Evolutionary conservation across 2,329 filamentous ascomycete genomes (phyloP), one percentile per base, ranked within the genome.

Genomic region (Ophiostoma tasmaniense): DNA sequence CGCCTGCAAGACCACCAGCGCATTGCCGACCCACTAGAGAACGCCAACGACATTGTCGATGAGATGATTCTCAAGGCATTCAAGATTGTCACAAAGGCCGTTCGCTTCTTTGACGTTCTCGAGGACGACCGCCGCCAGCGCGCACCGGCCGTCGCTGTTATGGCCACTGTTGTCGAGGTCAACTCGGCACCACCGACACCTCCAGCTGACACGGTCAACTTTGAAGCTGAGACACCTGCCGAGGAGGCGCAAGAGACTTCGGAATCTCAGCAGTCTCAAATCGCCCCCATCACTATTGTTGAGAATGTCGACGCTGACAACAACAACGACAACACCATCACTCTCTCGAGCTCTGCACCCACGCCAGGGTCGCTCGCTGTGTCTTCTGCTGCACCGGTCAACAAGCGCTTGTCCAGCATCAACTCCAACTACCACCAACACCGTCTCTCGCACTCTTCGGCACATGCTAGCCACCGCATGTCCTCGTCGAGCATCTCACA

Each of bases 1-100:
- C 85, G 87, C 66, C 81, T 99, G 72, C 92, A 94, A 77, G 92
- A 93, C 74, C 83, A 87, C 72, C 87, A 91, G 70, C 83, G 81
- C 70, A 73, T 78, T 59, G 73, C 79, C 0, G 78, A 80, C 17
- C 80, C 83, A 0, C 76, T 80, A 0, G 84, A 89, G 37, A 83
- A 87, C 64, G 82, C 90, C 14, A 92, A 92, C 74, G 87, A 90
- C 74, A 86, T 94, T 69, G 86, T 97, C 69, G 94, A 98, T 75
- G 91, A 97, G 77, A 92, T 98, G 86, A 90, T 98, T 30, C 81
- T 96, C 67, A 95, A 93, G 77, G 93, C 93, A 0, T 98, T 97
- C 81, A 93, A 91, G 76, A 93, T 98, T 67, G 91, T 97, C n/a
- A 94, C 89, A 65, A 89, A 94, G 74, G 93, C 91, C 17, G 92